phyloP scores from a whole-genome alignment of 2,329 filamentous ascomycete species.

The Scedosporium dehoogii region DNA sequence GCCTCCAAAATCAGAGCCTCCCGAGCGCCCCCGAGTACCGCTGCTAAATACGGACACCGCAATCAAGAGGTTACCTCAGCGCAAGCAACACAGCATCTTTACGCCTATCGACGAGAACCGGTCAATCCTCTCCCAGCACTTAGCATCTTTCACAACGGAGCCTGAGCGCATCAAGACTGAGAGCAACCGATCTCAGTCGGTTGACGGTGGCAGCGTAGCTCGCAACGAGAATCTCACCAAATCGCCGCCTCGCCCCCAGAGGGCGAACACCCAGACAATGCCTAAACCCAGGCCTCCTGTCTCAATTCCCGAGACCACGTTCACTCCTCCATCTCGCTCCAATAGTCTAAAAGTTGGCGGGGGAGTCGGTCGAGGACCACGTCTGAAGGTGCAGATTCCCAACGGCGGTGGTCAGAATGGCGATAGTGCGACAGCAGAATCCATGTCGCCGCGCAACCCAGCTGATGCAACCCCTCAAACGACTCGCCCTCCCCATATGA shows the following conservation, averaged over 20 bases:
- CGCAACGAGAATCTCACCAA: conserved; percentile 30
- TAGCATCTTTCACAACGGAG: conserved; percentile 55
- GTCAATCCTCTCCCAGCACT: conserved; percentile 79
- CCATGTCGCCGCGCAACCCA: conserved; percentile 48
- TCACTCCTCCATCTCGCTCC: conserved; percentile 66
- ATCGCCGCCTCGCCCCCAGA: conserved; percentile 45
- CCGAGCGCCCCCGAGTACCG: conserved; percentile 34
- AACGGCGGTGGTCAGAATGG: conserved; percentile 73
- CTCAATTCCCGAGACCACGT: conserved; percentile 52
- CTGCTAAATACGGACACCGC: conserved; percentile 39
- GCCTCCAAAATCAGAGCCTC: conserved; percentile 38
- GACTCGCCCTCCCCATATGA: conserved; percentile 32
- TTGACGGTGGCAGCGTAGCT: conserved; percentile 49
- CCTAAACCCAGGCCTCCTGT: conserved; percentile 40
- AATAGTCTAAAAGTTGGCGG: conserved; percentile 63
- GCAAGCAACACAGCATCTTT: conserved; percentile 87
- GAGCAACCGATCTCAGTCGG: conserved; percentile 49
- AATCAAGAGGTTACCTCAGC: conserved; percentile 57
- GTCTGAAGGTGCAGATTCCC: conserved; percentile 89
- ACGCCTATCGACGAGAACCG: conserved; percentile 92
- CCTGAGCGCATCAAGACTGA: conserved; percentile 20
- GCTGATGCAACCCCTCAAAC: conserved; percentile 48
- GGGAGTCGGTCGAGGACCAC: conserved; percentile 65
- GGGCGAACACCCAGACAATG: conserved; percentile 36
- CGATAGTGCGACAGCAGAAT: conserved; percentile 64